Percentiles rank a stretch among this genome's conserved stretches.
These are phyloP conservation scores for Cyclotella atomus DNA, from an alignment of 108 stramenopile species.

Conservation along the genomic window DNA sequence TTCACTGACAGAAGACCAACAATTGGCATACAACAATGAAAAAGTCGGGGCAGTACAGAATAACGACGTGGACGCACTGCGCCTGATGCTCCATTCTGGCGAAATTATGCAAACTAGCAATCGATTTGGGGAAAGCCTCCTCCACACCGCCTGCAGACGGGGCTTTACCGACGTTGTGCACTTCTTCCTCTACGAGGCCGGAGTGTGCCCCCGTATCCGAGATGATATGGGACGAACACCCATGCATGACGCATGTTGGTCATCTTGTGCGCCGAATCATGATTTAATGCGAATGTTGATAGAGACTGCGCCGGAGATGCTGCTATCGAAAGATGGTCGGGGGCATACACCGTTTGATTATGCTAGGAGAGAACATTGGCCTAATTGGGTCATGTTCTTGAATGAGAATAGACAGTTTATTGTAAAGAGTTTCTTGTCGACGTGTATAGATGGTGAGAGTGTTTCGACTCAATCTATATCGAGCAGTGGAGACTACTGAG, in stretches of 20 bases:
- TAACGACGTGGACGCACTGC: constrained; percentile 58
- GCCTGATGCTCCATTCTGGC: constrained; percentile 49
- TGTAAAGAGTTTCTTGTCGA: constrained; percentile 28
- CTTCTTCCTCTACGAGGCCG: constrained; percentile 62
- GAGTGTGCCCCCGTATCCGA: constrained; percentile 42
- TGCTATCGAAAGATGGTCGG: constrained; percentile 68
- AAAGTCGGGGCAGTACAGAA: constrained; percentile 60
- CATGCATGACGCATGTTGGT: constrained; percentile 84
- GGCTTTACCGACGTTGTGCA: constrained; percentile 51
- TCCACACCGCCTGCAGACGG: constrained; percentile 81
- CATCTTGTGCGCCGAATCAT: constrained; percentile 38
- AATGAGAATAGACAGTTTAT: constrained; percentile 49
- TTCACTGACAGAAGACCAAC: constrained; percentile 22
- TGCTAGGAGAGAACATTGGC: constrained; percentile 71
- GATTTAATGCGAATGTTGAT: constrained; percentile 40
- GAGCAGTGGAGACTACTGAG: constrained; percentile 8
- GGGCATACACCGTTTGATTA: constrained; percentile 84
- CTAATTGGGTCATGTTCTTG: constrained; percentile 46
- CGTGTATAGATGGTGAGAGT: constrained; percentile 31
- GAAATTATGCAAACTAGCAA: constrained; percentile 72
- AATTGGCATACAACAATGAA: constrained; percentile 48
- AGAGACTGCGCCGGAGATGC: constrained; percentile 50
- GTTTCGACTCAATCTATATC: constrained; percentile 5
- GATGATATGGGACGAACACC: constrained; percentile 83
- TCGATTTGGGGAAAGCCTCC: constrained; percentile 71